Percentiles rank a stretch among this genome's conserved stretches.
Evolutionary conservation across 805 yeast genomes (phyloP).

Genomic region (Helenozyma rhizophorensis): DNA sequence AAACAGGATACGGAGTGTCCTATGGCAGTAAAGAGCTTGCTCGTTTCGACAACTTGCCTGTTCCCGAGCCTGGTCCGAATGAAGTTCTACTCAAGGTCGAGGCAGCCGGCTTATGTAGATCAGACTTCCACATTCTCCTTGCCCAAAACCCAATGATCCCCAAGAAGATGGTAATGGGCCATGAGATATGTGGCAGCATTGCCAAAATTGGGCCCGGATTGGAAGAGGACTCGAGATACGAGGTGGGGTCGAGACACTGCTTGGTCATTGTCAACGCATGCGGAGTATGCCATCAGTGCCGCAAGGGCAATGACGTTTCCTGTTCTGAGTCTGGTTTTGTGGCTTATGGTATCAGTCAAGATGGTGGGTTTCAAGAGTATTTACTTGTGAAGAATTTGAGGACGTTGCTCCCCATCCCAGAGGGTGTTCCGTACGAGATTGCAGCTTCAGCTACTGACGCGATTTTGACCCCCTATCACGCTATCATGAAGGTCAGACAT

Average conservation of each 20-base stretch:
- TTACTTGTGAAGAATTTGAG: constrained; percentile 32
- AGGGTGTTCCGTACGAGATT: constrained; percentile 31
- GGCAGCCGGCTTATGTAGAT: constrained; percentile 41
- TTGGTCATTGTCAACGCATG: constrained; percentile 28
- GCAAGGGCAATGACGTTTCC: constrained; percentile 30
- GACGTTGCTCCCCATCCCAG: constrained; percentile 36
- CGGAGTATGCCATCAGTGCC: constrained; percentile 32
- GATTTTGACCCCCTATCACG: constrained; percentile 40
- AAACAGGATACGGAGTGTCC: constrained; percentile 30
- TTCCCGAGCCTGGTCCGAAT: constrained; percentile 23
- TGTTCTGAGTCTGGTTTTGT: constrained; percentile 16
- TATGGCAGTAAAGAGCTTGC: constrained; percentile 22
- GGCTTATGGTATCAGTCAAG: constrained; percentile 33
- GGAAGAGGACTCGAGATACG: constrained; percentile 19
- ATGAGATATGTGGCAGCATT: constrained; percentile 39
- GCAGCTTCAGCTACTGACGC: constrained; percentile 43
- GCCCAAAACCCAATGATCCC: constrained; percentile 16
- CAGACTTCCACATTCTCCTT: constrained; percentile 37
- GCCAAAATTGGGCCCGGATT: constrained; percentile 27
- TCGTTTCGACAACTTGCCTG: constrained; percentile 26
- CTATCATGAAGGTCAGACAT: constrained; percentile 32
- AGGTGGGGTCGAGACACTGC: constrained; percentile 27
- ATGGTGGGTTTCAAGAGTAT: constrained; percentile 42
- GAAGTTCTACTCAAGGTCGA: constrained; percentile 37
- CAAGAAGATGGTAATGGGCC: constrained; percentile 39